Conservation (phyloP, 805 yeast species). For the Teunomyces barrocoloradensis region DNA sequence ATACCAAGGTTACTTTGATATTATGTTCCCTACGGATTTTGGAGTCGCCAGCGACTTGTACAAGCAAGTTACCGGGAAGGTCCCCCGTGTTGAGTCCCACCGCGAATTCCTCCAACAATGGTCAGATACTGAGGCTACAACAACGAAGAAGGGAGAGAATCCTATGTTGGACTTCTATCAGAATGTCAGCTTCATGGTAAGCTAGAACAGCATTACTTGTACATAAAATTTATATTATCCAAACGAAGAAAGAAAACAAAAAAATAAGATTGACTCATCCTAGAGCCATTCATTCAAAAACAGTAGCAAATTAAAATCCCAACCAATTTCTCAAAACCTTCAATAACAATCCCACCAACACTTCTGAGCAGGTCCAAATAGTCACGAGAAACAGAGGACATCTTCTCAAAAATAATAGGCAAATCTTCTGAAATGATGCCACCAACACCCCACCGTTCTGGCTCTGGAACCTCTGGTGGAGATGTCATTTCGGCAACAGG, state of each 20-base stretch:
- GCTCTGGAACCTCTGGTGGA: neutral
- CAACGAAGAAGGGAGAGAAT: slow-evolving; percentile 75
- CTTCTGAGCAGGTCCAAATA: neutral
- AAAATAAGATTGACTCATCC: neutral
- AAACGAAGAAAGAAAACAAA: neutral
- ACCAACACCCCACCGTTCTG: neutral
- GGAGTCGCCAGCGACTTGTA: slow-evolving; percentile 59
- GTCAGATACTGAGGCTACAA: slow-evolving; percentile 68
- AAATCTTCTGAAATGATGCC: neutral
- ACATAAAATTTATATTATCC: slow-evolving; percentile 2
- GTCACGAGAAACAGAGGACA: neutral
- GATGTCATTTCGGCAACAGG: neutral
- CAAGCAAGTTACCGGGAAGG: slow-evolving; percentile 58
- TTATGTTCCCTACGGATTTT: slow-evolving; percentile 84
- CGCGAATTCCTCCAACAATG: slow-evolving; percentile 62
- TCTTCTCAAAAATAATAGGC: neutral
- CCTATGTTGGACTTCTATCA: slow-evolving; percentile 78
- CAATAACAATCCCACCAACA: slow-evolving; percentile 13
- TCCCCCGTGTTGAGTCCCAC: slow-evolving; percentile 55
- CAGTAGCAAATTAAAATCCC: slow-evolving; percentile 4
- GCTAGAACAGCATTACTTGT: slow-evolving; percentile 19
- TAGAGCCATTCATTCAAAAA: slow-evolving; percentile 8
- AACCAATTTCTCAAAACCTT: slow-evolving; percentile 25
- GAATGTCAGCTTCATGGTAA: slow-evolving; percentile 67
- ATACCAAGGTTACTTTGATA: slow-evolving; percentile 83